phyloP scores from a whole-genome alignment of 2,329 filamentous ascomycete species.

The Tolypocladium guangdongense region DNA sequence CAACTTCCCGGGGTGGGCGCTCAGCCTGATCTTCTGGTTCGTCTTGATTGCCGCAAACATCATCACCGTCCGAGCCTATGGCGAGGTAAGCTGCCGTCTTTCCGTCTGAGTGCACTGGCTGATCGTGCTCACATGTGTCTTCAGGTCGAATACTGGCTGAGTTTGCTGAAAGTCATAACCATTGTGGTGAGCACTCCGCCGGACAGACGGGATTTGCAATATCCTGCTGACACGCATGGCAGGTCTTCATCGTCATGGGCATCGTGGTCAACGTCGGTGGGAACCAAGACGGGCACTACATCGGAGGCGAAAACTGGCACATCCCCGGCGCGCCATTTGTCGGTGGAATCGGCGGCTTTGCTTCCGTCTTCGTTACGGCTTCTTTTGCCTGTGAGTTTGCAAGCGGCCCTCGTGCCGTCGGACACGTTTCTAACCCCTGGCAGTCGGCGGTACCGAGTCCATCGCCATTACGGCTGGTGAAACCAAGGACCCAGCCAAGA shows the following conservation, averaged over 20 bases:
- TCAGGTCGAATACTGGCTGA: constrained; percentile 46
- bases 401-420: background rate
- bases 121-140: background rate
- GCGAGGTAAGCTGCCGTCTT: constrained; percentile 14
- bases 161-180: constrained; percentile 40
- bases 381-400: constrained; percentile 38
- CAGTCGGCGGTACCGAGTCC: constrained; percentile 44
- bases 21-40: constrained; percentile 51
- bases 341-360: constrained; percentile 53
- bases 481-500: constrained; percentile 50
- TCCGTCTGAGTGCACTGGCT: too few relatives aligned
- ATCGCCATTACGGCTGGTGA: constrained; percentile 58
- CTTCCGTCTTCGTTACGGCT: constrained; percentile 43
- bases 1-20: constrained; percentile 50
- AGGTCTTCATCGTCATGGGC: constrained; percentile 50
- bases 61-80: constrained; percentile 22
- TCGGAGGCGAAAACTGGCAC: constrained; percentile 47
- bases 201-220: too few relatives aligned
- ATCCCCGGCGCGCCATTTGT: constrained; percentile 53
- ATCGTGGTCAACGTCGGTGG: constrained; percentile 43
- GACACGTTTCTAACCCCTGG: background rate
- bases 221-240: background rate
- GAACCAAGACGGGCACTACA: constrained; percentile 41
- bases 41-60: constrained; percentile 34
- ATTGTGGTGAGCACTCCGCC: constrained; percentile 27